Base-by-base conservation (phyloP, 2,329 filamentous ascomycete species). In the Cercospora janseana region DNA sequence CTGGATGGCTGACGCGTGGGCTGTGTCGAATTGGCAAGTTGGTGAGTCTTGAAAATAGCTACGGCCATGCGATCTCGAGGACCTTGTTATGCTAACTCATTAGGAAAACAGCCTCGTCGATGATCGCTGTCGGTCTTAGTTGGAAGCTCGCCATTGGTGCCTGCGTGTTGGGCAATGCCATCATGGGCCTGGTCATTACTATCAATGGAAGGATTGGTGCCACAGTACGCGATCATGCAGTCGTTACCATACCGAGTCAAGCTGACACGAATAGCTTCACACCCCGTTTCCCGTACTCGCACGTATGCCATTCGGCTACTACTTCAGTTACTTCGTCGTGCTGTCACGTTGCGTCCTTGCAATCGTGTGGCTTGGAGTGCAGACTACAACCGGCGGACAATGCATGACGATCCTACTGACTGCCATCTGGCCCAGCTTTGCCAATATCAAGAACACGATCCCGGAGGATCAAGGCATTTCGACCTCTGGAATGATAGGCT, bases 371-470 rank as follows among this genome's bases (percentile, higher is more conserved):
- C 61, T 65, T 12, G 63, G 61, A 41, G 62, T 65, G 18, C 63
- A 65, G 51, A 62, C 56, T 3, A 55, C 56, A 2, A 65, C 59
- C 34, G 63, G 60, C 6, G 59, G 56, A 4, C 57, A 62, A 26
- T 60, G 57, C 32, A 62, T 62, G 52, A 50, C 48, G 12, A 55
- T 63, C 6, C 43, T 63, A 27, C 52, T 64, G 23, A 58, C 54
- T 20, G 76, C 78, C 0, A 79, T 80, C 54, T 82, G 79, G 77
- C 80, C 80, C 0, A 77, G 74, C 12, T 83, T 79, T 55, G 64
- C 69, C 1, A 70, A 69, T 0, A 70, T 82, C 9, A 69, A 71
- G 0, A 82, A 83, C 57, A 65, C 69, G 15, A 73, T 83, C 13
- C 72, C 78, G 0, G 67, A 64, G 1, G 65, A 59, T 9, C 70